Conservation (phyloP, 768 basidiomycete genomes). For the Saitozyma sp. region DNA sequence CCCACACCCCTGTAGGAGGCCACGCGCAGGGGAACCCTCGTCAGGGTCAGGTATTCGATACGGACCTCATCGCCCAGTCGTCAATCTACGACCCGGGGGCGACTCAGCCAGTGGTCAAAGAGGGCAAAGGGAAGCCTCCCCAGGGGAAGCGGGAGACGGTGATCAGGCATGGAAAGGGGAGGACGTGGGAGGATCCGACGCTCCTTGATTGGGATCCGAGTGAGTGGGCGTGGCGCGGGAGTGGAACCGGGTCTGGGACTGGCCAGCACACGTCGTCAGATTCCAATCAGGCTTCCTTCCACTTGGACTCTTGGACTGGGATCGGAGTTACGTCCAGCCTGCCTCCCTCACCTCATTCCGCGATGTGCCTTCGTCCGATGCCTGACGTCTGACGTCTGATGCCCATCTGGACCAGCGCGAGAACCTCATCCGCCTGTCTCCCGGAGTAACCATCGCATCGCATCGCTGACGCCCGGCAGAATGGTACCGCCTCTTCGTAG, state of each 20-base stretch:
- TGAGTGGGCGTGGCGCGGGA: constrained; percentile 54
- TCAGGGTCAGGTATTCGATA: constrained; percentile 25
- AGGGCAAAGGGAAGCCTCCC: constrained; percentile 7
- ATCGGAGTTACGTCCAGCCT: too few species aligned
- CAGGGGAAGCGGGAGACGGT: constrained; percentile 79
- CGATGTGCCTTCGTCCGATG: too few species aligned
- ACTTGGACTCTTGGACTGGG: too few species aligned
- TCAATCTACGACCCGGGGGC: constrained; percentile 32
- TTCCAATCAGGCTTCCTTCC: too few species aligned
- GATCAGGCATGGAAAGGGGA: constrained; percentile 89
- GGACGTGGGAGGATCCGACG: constrained; percentile 98
- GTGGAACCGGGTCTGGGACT: too few species aligned
- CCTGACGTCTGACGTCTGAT: neutral
- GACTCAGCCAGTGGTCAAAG: constrained; percentile 7
- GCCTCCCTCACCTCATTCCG: neutral
- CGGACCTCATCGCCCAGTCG: constrained; percentile 34
- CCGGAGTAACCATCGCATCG: neutral
- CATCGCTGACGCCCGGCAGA: constrained; percentile 57
- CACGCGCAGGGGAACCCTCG: neutral
- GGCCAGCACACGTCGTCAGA: too few species aligned
- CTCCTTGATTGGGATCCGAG: constrained; percentile 96
- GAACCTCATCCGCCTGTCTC: neutral
- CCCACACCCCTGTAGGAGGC: neutral
- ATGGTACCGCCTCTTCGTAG: constrained; percentile 97
- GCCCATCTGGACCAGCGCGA: neutral